Conservation (phyloP, 495 filamentous ascomycete genomes). For the Podospora pseudoanserina region DNA sequence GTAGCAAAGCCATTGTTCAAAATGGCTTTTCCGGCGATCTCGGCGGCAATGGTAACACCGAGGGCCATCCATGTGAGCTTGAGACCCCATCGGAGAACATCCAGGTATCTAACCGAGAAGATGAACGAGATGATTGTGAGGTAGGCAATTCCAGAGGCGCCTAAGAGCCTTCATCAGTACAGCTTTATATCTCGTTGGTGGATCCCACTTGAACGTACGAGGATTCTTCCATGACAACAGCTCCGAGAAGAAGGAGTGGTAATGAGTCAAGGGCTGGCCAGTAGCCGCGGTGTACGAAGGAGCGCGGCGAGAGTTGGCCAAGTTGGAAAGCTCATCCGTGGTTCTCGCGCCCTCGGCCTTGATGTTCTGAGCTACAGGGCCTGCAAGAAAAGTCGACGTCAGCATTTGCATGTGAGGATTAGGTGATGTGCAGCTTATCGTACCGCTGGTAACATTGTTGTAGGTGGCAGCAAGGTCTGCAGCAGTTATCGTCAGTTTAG, state of each 20-base stretch:
- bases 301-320: slow-evolving; percentile 65
- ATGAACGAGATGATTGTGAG: slow-evolving; percentile 70
- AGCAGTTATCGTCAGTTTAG: slow-evolving; percentile 21
- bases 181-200: slow-evolving; percentile 35
- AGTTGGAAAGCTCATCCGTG: slow-evolving; percentile 65
- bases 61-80: slow-evolving; percentile 69
- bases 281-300: slow-evolving; percentile 68
- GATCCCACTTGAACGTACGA: slow-evolving; percentile 50
- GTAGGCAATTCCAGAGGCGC: slow-evolving; percentile 85
- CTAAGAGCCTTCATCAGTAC: slow-evolving; percentile 35
- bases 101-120: slow-evolving; percentile 84
- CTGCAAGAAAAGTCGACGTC: slow-evolving; percentile 40
- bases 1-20: slow-evolving; percentile 76
- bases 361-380: slow-evolving; percentile 72
- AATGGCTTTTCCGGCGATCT: slow-evolving; percentile 70
- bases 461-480: slow-evolving; percentile 44
- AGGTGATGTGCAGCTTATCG: not conserved
- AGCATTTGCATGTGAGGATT: slow-evolving; percentile 17
- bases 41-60: slow-evolving; percentile 67
- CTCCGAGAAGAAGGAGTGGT: slow-evolving; percentile 93
- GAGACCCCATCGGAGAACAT: slow-evolving; percentile 81
- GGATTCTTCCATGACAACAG: slow-evolving; percentile 66
- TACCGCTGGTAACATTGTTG: slow-evolving; percentile 41
- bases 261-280: slow-evolving; percentile 88
- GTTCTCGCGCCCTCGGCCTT: slow-evolving; percentile 71